Base-by-base conservation (phyloP, 2,329 filamentous ascomycete species). In the Phaeosphaeria sp. region DNA sequence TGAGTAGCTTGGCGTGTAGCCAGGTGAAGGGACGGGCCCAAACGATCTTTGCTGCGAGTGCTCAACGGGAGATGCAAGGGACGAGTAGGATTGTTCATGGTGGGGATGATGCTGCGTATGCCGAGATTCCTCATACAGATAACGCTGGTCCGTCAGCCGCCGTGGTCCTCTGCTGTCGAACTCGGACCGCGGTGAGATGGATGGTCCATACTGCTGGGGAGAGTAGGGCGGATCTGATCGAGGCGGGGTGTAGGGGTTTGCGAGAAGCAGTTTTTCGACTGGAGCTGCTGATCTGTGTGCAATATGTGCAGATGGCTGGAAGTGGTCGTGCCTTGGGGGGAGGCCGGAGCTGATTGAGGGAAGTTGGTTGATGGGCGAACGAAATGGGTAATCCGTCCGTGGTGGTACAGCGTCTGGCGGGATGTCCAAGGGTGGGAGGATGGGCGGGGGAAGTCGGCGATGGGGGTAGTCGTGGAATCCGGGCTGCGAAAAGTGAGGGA, bases 161-260 rank as follows among this genome's bases (percentile, higher is more conserved):
- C 67, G 59, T 36, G 69, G 64, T 3, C 56, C 70, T 65, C 72
- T 67, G 58, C 56, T 61, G 53, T 75, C 73, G 51, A 70, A 72
- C 44, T 75, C 71, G 33, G 74, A 74, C 53, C 74, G 73, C 11
- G 77, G 77, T 24, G 77, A 77, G 51, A 74, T 66, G 17, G 74
- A 61, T 40, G 73, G 74, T 9, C 71, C 74, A 67, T 77, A 75
- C 43, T 76, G 69, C 55, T 73, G 73, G n/a, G 76, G 76, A 18
- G 76, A 78, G 61, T 77, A 78, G 7, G 73, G 69, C 20, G 75
- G 72, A 48, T 79, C 76, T 24, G 77, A 76, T 42, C 76, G 68
- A 6, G 77, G 75, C 20, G 77, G 76, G 17, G 77, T 78, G 61
- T 77, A 78, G 11, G 75, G 73, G 59, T 75, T 71, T 20, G 73